phyloP scores from a whole-genome alignment of 306 rosid species.

The Fragaria iinumae region DNA sequence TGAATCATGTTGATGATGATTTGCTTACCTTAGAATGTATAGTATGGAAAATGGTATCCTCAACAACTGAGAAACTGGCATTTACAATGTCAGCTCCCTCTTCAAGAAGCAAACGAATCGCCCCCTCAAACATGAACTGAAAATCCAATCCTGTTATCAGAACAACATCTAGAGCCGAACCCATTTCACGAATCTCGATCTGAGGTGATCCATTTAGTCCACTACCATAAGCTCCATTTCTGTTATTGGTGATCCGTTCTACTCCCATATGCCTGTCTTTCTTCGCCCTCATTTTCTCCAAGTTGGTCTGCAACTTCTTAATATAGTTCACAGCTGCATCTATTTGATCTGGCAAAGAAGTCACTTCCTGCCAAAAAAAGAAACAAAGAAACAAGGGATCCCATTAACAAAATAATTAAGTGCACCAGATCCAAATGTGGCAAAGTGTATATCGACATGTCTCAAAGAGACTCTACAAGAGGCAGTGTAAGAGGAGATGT shows the following conservation, averaged over 20 bases:
- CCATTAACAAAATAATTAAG: not conserved
- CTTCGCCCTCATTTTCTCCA: constrained; percentile 71
- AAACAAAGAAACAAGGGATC: not conserved
- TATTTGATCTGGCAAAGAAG: constrained; percentile 51
- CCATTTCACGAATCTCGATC: constrained; percentile 56
- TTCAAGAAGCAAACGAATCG: constrained; percentile 54
- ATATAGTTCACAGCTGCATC: constrained; percentile 65
- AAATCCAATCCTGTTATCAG: constrained; percentile 53
- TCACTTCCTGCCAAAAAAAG: constrained; percentile 32
- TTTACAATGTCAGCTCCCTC: constrained; percentile 60
- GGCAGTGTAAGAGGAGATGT: not conserved
- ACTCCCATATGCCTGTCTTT: constrained; percentile 38
- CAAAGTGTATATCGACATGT: not conserved
- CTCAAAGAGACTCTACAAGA: not conserved
- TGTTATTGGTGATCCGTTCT: not conserved
- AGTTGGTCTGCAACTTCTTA: constrained; percentile 48
- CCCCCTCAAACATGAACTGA: constrained; percentile 47
- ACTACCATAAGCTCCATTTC: not conserved
- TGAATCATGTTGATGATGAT: not conserved
- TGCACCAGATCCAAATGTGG: not conserved
- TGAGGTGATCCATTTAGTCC: constrained; percentile 23
- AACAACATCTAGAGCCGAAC: constrained; percentile 46
- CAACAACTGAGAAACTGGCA: constrained; percentile 48
- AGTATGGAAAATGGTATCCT: constrained; percentile 47
- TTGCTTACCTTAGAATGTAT: constrained; percentile 52